Evolutionary conservation across 2,329 filamentous ascomycete genomes (phyloP).

Genomic region (Podosphaera leucotricha): DNA sequence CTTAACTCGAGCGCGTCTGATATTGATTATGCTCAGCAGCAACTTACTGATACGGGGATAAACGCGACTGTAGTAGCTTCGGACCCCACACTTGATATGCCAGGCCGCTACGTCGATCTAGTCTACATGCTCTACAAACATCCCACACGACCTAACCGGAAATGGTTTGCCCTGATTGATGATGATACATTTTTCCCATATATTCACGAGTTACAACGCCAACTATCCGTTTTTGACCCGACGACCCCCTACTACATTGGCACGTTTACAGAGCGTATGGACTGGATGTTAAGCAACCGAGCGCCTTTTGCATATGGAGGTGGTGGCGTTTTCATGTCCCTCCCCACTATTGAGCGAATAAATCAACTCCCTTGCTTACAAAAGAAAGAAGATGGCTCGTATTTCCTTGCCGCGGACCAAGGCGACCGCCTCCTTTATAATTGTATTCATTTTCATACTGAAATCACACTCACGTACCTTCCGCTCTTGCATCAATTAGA

Average conservation of each 20-base stretch:
- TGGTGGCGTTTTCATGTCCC: slow-evolving; percentile 14
- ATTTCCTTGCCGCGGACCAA: slow-evolving; percentile 10
- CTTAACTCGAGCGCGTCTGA: slow-evolving; percentile 27
- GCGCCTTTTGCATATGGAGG: slow-evolving; percentile 15
- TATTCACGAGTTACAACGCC: slow-evolving; percentile 10
- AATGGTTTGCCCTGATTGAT: slow-evolving; percentile 15
- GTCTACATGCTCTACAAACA: slow-evolving; percentile 31
- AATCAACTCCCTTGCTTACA: slow-evolving; percentile 9
- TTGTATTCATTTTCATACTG: slow-evolving; percentile 11
- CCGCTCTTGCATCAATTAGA: slow-evolving; percentile 13
- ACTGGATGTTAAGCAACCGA: slow-evolving; percentile 11
- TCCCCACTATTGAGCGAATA: slow-evolving; percentile 8
- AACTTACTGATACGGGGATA: slow-evolving; percentile 25
- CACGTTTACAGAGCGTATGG: slow-evolving; percentile 14
- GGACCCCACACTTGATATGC: slow-evolving; percentile 29
- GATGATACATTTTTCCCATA: slow-evolving; percentile 16
- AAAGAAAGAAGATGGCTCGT: slow-evolving; percentile 7
- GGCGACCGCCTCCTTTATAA: slow-evolving; percentile 15
- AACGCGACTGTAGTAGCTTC: slow-evolving; percentile 33
- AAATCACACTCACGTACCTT: slow-evolving; percentile 11
- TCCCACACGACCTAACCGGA: slow-evolving; percentile 10
- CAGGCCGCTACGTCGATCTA: slow-evolving; percentile 32
- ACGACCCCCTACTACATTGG: slow-evolving; percentile 14
- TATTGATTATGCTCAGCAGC: slow-evolving; percentile 23
- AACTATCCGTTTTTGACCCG: slow-evolving; percentile 15